phyloP scores from a whole-genome alignment of 352 stramenopile genomes.

The Globisporangium spiculum region DNA sequence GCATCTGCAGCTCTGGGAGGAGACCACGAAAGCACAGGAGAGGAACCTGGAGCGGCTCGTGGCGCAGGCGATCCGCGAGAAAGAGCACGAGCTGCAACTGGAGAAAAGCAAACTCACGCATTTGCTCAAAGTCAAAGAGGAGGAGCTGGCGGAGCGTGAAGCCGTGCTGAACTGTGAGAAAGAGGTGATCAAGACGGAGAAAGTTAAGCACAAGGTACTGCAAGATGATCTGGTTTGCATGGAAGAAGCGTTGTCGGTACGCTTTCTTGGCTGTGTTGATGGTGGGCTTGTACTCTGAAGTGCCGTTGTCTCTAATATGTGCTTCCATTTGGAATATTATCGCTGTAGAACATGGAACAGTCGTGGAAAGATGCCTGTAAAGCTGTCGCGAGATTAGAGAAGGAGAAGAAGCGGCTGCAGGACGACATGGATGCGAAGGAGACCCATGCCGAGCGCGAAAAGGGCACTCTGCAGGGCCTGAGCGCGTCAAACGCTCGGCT shows the following conservation, averaged over 20 bases:
- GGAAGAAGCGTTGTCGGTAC: conserved; percentile 17
- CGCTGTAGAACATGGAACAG: conserved; percentile 3
- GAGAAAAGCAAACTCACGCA: conserved; percentile 32
- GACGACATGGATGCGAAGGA: conserved; percentile 11
- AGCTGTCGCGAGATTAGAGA: conserved; percentile 12
- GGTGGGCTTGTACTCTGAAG: not conserved
- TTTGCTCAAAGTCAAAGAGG: conserved; percentile 29
- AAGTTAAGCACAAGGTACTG: conserved; percentile 5
- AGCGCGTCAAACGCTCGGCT: conserved; percentile 23
- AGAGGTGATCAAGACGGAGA: conserved; percentile 12
- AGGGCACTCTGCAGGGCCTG: conserved; percentile 14
- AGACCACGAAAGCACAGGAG: conserved; percentile 43
- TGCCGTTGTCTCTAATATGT: not conserved
- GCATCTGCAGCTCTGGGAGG: conserved; percentile 44
- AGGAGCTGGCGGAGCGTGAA: conserved; percentile 32
- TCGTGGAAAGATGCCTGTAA: conserved; percentile 8
- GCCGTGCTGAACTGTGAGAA: conserved; percentile 13
- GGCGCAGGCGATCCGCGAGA: conserved; percentile 38
- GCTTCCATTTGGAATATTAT: not conserved
- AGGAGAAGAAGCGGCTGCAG: conserved; percentile 26
- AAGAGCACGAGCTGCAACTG: conserved; percentile 46
- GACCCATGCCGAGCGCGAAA: conserved; percentile 2
- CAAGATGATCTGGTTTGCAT: conserved; percentile 12
- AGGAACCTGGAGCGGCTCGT: conserved; percentile 42
- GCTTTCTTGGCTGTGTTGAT: not conserved